Conservation (phyloP, 306 rosid genomes). For the Prunus campanulata region DNA sequence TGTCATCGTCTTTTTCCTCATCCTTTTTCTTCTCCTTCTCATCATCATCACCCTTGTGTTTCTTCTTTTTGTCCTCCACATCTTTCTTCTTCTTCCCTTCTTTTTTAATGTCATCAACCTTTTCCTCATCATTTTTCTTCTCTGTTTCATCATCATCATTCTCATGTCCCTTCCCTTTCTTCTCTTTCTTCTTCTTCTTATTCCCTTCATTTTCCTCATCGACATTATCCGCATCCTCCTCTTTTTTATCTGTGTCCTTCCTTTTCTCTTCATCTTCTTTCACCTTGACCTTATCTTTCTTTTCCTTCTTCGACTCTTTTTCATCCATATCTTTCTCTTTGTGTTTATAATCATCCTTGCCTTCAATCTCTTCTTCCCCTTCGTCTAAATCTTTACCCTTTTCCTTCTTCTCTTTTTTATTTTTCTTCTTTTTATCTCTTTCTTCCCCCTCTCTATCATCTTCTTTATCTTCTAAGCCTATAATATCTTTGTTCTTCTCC, state of each 20-base stretch:
- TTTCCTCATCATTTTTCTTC: background rate
- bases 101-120: conserved; percentile 4
- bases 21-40: background rate
- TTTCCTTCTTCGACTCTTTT: conserved; percentile 1
- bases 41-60: conserved; percentile 4
- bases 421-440: conserved; percentile 19
- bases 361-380: conserved; percentile 18
- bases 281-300: conserved; percentile 1
- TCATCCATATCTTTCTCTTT: conserved; percentile 3
- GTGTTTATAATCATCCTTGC: conserved; percentile 5
- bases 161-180: conserved; percentile 1
- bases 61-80: conserved; percentile 13
- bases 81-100: background rate
- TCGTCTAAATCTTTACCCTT: background rate
- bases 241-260: background rate
- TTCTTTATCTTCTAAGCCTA: background rate
- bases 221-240: conserved; percentile 7
- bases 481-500: background rate
- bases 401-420: conserved; percentile 7
- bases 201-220: conserved; percentile 1
- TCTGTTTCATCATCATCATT: background rate
- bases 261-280: conserved; percentile 5
- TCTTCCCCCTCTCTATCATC: background rate
- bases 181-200: conserved; percentile 13
- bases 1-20: background rate